These are phyloP conservation scores for Neurospora africana DNA, from an alignment of 495 filamentous ascomycete genomes.

Conservation along the genomic window DNA sequence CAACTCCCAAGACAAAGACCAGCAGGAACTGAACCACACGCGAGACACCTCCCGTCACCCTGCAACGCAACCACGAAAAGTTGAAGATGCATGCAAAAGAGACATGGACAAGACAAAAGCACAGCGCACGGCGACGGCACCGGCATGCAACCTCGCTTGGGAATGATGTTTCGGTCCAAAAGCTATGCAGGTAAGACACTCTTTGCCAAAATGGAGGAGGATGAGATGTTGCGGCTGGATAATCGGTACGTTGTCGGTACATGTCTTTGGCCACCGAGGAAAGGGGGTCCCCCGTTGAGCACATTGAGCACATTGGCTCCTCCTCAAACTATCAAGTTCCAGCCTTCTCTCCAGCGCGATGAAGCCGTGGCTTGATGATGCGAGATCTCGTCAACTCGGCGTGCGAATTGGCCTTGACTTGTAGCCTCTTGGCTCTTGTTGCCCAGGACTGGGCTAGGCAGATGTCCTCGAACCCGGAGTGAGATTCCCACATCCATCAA, in stretches of 20 bases:
- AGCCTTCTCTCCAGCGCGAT: background rate
- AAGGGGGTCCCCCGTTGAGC: background rate
- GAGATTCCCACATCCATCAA: background rate
- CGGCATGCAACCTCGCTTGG: background rate
- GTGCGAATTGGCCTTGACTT: background rate
- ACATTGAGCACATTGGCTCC: background rate
- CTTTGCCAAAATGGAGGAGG: background rate
- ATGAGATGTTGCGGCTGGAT: background rate
- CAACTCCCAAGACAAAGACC: background rate
- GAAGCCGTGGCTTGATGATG: background rate
- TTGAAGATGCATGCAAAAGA: background rate
- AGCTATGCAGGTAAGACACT: background rate
- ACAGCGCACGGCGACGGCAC: background rate
- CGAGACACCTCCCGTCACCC: background rate
- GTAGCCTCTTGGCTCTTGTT: background rate
- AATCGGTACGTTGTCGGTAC: background rate
- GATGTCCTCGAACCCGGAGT: background rate
- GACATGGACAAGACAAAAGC: background rate
- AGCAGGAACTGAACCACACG: background rate
- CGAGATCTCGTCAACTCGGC: background rate
- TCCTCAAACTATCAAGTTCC: background rate
- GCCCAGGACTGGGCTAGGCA: background rate
- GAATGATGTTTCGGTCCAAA: background rate
- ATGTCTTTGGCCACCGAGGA: background rate
- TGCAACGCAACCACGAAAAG: background rate